Evolutionary conservation across 176 grass and related monocot genomes (phyloP).

Genomic region (Musa itinerans): DNA sequence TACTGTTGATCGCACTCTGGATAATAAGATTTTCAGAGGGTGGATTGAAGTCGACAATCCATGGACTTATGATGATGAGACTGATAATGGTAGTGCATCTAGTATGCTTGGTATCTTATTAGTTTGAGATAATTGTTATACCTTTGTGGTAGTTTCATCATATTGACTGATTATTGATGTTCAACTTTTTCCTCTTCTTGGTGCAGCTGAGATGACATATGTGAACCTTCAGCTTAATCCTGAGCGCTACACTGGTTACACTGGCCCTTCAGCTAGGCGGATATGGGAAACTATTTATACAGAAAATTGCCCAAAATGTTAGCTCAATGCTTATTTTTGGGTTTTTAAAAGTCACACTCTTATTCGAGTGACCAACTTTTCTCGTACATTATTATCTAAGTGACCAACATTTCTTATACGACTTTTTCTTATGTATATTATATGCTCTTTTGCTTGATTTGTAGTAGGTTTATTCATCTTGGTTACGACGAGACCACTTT

Average conservation of each 20-base stretch:
- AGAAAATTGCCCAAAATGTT: conserved; percentile 99
- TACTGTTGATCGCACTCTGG: conserved; percentile 85
- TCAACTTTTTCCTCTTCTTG: not conserved
- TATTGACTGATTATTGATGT: conserved; percentile 4
- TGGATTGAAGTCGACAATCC: conserved; percentile 93
- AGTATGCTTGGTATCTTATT: not conserved
- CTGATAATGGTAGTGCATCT: conserved; percentile 54
- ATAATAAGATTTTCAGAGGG: conserved; percentile 80
- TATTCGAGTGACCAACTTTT: no score
- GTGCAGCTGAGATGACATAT: conserved; percentile 96
- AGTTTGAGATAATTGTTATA: not conserved
- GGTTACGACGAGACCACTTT: not conserved
- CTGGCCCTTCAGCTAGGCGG: conserved; percentile 68
- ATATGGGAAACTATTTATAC: conserved; percentile 97
- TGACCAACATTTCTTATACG: no score
- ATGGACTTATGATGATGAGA: conserved; percentile 96
- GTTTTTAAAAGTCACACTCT: no score
- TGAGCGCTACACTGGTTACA: conserved; percentile 95
- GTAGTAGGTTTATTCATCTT: not conserved
- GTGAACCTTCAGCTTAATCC: conserved; percentile 93
- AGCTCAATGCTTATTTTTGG: not conserved
- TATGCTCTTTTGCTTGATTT: not conserved
- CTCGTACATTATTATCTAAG: no score
- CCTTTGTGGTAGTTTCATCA: not conserved
- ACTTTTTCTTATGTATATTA: no score